These are phyloP conservation scores for Rhododendron molle DNA, from an alignment of 148 eudicot species.

Conservation along the genomic window DNA sequence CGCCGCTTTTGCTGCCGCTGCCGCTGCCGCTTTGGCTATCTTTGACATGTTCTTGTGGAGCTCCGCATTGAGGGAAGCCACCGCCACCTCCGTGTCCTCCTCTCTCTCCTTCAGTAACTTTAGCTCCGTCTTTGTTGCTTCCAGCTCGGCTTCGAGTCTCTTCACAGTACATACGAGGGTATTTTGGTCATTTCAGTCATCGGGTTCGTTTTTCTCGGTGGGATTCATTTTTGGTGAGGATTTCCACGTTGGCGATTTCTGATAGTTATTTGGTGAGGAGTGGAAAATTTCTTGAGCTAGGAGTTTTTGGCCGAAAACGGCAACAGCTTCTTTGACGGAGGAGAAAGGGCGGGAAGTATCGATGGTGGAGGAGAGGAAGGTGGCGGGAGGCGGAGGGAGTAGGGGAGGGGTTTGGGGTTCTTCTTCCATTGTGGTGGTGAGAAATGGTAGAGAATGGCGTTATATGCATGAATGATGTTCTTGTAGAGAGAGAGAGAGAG, in stretches of 20 bases:
- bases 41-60: slow-evolving; percentile 81
- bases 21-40: slow-evolving; percentile 60
- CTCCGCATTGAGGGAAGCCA: slow-evolving; percentile 73
- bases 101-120: slow-evolving; percentile 64
- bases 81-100: slow-evolving; percentile 60
- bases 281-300: slow-evolving; percentile 26
- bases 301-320: slow-evolving; percentile 34
- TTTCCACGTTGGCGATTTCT: slow-evolving; percentile 8
- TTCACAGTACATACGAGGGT: slow-evolving; percentile 18
- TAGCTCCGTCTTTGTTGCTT: slow-evolving; percentile 71
- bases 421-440: background rate
- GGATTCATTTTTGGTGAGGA: slow-evolving; percentile 19
- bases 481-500: background rate
- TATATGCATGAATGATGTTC: background rate
- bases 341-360: background rate
- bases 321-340: background rate
- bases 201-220: background rate
- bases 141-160: slow-evolving; percentile 57
- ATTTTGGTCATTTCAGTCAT: background rate
- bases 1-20: slow-evolving; percentile 32
- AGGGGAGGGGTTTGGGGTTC: background rate
- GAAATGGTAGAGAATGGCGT: background rate
- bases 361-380: background rate
- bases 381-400: background rate
- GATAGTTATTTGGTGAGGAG: slow-evolving; percentile 24